phyloP scores from a whole-genome alignment of 78 protist species.

The Fonticula alba region DNA sequence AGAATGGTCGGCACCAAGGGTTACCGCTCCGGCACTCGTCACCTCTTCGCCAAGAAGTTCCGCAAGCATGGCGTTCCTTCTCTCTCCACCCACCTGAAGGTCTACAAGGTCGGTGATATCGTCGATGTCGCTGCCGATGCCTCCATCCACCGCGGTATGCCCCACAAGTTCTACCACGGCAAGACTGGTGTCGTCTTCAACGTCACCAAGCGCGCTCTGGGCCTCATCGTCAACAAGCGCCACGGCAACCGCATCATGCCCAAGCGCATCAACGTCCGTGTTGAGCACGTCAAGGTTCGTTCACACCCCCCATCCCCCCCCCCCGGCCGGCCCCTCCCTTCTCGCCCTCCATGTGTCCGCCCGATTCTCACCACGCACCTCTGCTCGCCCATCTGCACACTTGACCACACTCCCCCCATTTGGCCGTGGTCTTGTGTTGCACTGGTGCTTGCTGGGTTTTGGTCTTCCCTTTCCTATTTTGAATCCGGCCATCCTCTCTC shows the following conservation, averaged over 20 bases:
- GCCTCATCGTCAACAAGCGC: constrained; percentile 93
- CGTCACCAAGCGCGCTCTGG: constrained; percentile 91
- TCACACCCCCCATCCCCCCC: too few species aligned
- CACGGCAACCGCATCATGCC: constrained; percentile 67
- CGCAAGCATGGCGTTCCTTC: constrained; percentile 54
- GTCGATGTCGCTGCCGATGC: constrained; percentile 83
- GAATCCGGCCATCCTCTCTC: too few species aligned
- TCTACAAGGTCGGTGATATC: constrained; percentile 71
- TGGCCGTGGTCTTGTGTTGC: too few species aligned
- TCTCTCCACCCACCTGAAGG: constrained; percentile 50
- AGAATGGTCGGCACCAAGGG: constrained; percentile 37
- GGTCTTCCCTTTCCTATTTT: too few species aligned
- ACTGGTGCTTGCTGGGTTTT: too few species aligned
- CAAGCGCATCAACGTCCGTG: constrained; percentile 94
- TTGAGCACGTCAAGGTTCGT: constrained; percentile 97
- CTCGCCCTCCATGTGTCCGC: too few species aligned
- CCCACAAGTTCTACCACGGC: constrained; percentile 99
- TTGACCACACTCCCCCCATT: too few species aligned
- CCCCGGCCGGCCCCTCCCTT: too few species aligned
- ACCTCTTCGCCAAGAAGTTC: constrained; percentile 72
- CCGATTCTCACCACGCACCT: too few species aligned
- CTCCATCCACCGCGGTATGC: constrained; percentile 95
- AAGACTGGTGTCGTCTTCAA: constrained; percentile 96
- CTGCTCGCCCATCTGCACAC: too few species aligned
- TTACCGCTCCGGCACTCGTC: constrained; percentile 76